Base-by-base conservation (phyloP, 768 basidiomycete genomes). In the Leucosporidium scottii region DNA sequence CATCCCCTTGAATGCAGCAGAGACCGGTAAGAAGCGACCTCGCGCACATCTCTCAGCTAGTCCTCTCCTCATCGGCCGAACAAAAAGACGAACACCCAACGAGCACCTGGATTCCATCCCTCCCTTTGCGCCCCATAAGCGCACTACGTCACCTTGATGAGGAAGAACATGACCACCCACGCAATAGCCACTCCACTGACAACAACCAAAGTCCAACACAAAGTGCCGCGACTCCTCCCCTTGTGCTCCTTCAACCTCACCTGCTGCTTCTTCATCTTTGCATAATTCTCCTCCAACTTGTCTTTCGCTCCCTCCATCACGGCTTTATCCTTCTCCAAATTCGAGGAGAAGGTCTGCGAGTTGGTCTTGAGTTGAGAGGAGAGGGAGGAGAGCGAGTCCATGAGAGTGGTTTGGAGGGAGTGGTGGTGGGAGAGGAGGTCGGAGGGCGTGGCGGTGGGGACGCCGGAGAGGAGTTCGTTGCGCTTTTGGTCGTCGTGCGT, bases 301-400 rank as follows among this genome's bases (percentile, higher is more conserved):
- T 83, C 81, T 69, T 86, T 82, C 18, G 90, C 84, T 15, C 82
- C 80, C 36, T 85, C 84, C 3, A 96, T 77, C 12, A 92, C 82
- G 0, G 81, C 81, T 73, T 88, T 85, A 77, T 97, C 93, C 64
- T 86, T 86, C 51, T 81, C 85, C 1, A 98, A 80, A 17, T 85
- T 81, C 6, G 82, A 81, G 7, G 87, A 83, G 76, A 97, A 93
- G 73, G 91, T 85, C 0, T 87, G 76, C 0, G 91, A 87, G 72
- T 94, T 94, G 28, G 84, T 82, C 74, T 89, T 90, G 59, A 98
- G 85, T 76, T 92, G 91, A 15, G 85, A 81, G 0, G 91, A 91
- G 93, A 98, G 97, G 64, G 85, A 78, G 0, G 85, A 86, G 30
- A 93, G 84, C 74, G 90, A 87, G 13, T 81, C 81, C 0, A 88